Base-by-base conservation (phyloP, 495 filamentous ascomycete genomes). In the Aspergillus nidulans region DNA sequence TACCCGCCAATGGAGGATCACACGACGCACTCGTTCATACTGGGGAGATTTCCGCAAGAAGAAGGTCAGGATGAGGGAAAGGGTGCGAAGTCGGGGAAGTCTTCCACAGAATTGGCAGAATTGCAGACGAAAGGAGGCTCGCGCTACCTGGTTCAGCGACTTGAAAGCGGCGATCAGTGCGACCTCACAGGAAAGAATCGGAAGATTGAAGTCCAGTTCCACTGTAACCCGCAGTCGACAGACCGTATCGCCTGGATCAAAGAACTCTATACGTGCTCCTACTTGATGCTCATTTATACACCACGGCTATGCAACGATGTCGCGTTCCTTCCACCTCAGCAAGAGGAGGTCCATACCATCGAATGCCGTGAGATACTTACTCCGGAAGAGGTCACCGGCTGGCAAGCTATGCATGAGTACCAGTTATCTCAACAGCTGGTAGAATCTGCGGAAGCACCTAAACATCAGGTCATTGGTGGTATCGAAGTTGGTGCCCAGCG, bases 161-260 rank as follows among this genome's bases (percentile, higher is more conserved):
- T 98, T 43, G 81, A 78, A 9, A 87, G 85, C n/a, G 94, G 94
- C 20, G 95, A 92, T 3, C 82, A 83, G 24, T 98, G 94, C 70
- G 94, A 97, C 68, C 71, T 97, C 38, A 97, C 94, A 0, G 86
- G 87, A n/a, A 85, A 85, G 32, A 83, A 86, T 52, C 81, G 94
- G 38, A 86, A 83, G 55, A 88, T 97, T 55, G 94, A 98, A 61
- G 83, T 98, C 8, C 86, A 89, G 63, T 98, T 92, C 67, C 94
- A 98, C 71, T 98, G 94, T 74, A 85, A 89, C 60, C 89, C 92
- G 1, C 85, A 89, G 57, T 83, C 79, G 6, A 74, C 80, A 18
- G 92, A 97, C 68, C 85, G 87, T 7, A 97, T 97, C 58, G 88
- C 85, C 42, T 91, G 88, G 81, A 95, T 98, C 73, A 98, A 98